Evolutionary conservation across 2,329 filamentous ascomycete genomes (phyloP), one percentile per base, ranked within the genome.

Genomic region (Ophiosphaerella korrae): DNA sequence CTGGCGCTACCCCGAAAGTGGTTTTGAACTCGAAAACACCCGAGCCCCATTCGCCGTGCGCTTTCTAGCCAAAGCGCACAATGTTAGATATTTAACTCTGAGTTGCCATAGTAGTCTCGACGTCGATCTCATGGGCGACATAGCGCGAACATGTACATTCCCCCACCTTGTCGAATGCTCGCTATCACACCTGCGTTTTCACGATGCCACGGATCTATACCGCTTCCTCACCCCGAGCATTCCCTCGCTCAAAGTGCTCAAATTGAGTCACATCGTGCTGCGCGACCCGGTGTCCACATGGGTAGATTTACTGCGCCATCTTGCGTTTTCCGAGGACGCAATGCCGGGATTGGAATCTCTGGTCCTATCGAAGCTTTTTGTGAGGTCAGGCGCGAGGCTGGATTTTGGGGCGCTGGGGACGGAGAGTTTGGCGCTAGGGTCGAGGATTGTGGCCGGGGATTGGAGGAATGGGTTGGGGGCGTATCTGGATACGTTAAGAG

Each of bases 21-120:
- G 67, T 0, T 69, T 70, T 21, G 58, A 62, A 33, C 54, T 65
- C 7, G 55, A 58, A 9, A 32, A 16, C 2, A 44, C 48, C 1
- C 58, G 55, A 14, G 46, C 57, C 1, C 62, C 68, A 1, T 70
- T 71, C 38, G 50, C 64, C 1, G 61, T 71, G 4, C 58, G 67
- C 1, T 68, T 70, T 29, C 55, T 71, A 0, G 54, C 61, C 1
- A 70, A 66, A 31, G 60, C 55, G 18, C 45, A 11, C 1, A 62
- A 60, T 11, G 31, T 71, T 7, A 38, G 36, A 1, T 7, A 31
- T 0, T 26, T 70, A 9, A 57, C 57, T 5, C 14, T 71, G 8
- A 64, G 59, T 16, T 68, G 61, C 42, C 66, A 59, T 24, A 68
- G 62, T 33, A 55, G 24, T 13, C 50, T 70, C 4, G 64, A 71